phyloP scores from a whole-genome alignment of 1,284 basidiomycete species.

The Sparassis latifolia region DNA sequence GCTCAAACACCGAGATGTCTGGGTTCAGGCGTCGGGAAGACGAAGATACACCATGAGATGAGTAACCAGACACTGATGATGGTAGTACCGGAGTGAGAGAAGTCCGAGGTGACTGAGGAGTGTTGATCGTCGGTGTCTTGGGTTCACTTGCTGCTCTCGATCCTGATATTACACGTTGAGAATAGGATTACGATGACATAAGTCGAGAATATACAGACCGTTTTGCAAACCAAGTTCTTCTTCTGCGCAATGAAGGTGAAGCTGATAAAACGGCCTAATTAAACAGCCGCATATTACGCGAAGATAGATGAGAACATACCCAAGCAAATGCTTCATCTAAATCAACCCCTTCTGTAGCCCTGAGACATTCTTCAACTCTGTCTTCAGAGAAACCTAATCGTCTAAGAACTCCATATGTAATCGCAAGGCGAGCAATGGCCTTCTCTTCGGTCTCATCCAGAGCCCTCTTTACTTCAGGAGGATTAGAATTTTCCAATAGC shows the following conservation, averaged over 20 bases:
- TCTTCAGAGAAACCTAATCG: slow-evolving; percentile 77
- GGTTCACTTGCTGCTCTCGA: slow-evolving; percentile 9
- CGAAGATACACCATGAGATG: background rate
- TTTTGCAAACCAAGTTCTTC: slow-evolving; percentile 41
- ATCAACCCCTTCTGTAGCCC: slow-evolving; percentile 58
- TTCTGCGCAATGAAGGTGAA: slow-evolving; percentile 39
- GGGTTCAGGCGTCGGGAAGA: slow-evolving; percentile 18
- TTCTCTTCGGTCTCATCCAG: slow-evolving; percentile 66
- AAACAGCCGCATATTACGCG: no score
- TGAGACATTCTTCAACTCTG: slow-evolving; percentile 67
- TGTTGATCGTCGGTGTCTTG: slow-evolving; percentile 7
- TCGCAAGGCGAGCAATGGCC: slow-evolving; percentile 61
- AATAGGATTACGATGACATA: no score
- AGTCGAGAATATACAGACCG: slow-evolving; percentile 13
- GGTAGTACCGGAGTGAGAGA: background rate
- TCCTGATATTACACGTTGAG: background rate
- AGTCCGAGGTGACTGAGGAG: background rate
- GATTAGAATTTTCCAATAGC: background rate
- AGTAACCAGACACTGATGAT: slow-evolving; percentile 1
- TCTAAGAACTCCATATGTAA: slow-evolving; percentile 80
- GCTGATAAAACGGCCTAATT: slow-evolving; percentile 3
- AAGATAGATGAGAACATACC: slow-evolving; percentile 43
- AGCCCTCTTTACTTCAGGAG: slow-evolving; percentile 27
- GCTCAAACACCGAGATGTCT: slow-evolving; percentile 34
- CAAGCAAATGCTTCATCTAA: slow-evolving; percentile 91